Conservation (phyloP, 2,329 filamentous ascomycete species). For the Fusarium sp. region DNA sequence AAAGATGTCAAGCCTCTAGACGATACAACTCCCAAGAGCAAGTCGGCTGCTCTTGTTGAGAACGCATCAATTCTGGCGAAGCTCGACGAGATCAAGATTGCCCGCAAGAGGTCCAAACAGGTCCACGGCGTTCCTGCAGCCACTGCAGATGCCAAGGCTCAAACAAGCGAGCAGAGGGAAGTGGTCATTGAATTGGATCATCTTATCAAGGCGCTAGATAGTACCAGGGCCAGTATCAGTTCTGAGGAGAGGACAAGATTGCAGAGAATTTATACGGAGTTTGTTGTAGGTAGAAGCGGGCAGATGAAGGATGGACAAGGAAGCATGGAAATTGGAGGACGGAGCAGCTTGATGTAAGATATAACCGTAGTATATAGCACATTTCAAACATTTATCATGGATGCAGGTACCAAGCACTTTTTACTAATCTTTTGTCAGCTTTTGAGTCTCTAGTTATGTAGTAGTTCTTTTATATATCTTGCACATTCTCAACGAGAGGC, state of each 20-base stretch:
- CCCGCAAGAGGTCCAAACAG: slow-evolving; percentile 67
- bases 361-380: slow-evolving; percentile 12
- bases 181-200: slow-evolving; percentile 90
- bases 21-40: slow-evolving; percentile 63
- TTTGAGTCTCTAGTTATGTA: neutral
- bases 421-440: neutral
- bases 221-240: slow-evolving; percentile 87
- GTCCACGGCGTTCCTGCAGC: slow-evolving; percentile 49
- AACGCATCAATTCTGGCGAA: slow-evolving; percentile 86
- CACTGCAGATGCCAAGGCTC: slow-evolving; percentile 49
- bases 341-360: slow-evolving; percentile 90
- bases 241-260: slow-evolving; percentile 81
- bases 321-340: slow-evolving; percentile 90
- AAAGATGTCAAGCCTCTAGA: slow-evolving; percentile 64
- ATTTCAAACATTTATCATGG: slow-evolving; percentile 11
- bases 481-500: slow-evolving; percentile 13
- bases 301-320: slow-evolving; percentile 96
- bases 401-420: slow-evolving; percentile 5
- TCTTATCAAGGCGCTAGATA: slow-evolving; percentile 81
- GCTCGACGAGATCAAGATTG: slow-evolving; percentile 82
- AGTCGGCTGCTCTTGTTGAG: slow-evolving; percentile 75
- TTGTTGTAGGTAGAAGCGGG: slow-evolving; percentile 91
- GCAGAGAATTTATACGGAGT: slow-evolving; percentile 89
- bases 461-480: neutral
- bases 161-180: slow-evolving; percentile 67